phyloP scores from a whole-genome alignment of 2,329 filamentous ascomycete genomes.

The Colletotrichum zoysiae region DNA sequence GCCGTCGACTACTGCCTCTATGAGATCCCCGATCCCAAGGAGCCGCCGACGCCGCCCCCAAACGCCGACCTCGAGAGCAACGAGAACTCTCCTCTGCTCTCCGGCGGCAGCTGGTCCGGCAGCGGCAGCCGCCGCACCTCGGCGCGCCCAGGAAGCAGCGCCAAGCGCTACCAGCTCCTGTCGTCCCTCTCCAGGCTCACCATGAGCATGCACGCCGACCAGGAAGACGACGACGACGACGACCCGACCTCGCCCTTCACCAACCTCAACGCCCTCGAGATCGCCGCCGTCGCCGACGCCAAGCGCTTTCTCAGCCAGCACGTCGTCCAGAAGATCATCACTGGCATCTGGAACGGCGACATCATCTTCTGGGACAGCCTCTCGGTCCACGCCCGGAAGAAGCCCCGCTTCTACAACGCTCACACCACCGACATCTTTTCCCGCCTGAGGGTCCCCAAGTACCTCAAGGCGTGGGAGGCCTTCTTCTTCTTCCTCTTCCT shows the following conservation, averaged over 20 bases:
- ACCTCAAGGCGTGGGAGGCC: conserved; percentile 87
- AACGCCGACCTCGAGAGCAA: conserved; percentile 58
- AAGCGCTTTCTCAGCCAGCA: conserved; percentile 88
- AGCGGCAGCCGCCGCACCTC: conserved; percentile 42
- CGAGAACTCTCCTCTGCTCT: conserved; percentile 63
- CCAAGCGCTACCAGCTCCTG: conserved; percentile 63
- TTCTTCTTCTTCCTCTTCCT: conserved; percentile 84
- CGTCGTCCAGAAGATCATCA: conserved; percentile 85
- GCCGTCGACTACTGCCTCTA: conserved; percentile 81
- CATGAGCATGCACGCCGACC: conserved; percentile 57
- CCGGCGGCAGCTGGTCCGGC: conserved; percentile 47
- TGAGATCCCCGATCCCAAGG: conserved; percentile 69
- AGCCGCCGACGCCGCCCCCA: conserved; percentile 42
- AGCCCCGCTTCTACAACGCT: conserved; percentile 80
- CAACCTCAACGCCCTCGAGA: conserved; percentile 87
- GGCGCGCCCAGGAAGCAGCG: conserved; percentile 53
- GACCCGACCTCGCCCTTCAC: conserved; percentile 80
- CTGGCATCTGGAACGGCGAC: conserved; percentile 87
- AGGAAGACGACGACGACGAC: conserved; percentile 60
- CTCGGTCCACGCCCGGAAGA: conserved; percentile 79
- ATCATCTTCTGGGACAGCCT: conserved; percentile 89
- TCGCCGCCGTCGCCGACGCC: conserved; percentile 83
- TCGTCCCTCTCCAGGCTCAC: conserved; percentile 69
- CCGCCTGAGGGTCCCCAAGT: conserved; percentile 81
- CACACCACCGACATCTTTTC: conserved; percentile 79